Evolutionary conservation across 192 early-diverging fungal species (phyloP), one percentile per base, ranked within the genome.

Genomic region (Coemansia asiatica): DNA sequence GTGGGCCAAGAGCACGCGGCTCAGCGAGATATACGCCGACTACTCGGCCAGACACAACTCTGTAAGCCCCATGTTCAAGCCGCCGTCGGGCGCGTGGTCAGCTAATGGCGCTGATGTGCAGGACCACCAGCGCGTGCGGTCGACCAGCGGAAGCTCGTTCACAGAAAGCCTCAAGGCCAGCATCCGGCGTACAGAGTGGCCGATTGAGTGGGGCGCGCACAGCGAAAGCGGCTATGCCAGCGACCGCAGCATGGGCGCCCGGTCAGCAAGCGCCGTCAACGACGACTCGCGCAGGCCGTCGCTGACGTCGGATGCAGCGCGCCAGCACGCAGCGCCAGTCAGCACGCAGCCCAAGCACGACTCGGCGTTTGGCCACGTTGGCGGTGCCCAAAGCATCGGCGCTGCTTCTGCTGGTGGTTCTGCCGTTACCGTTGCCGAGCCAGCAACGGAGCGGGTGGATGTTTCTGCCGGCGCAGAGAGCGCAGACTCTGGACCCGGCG

Each of bases 1-100:
- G 1, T 81, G 79, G 79, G 74, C 64, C 31, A 82, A 82, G 46
- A 82, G 81, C 68, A 82, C 81, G 22, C 71, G 81, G 6, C 63
- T 82, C 36, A 82, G 81, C 75, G 81, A 82, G 33, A 82, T 82
- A 47, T 82, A 82, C 35, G 81, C 74, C 10, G 75, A 82, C 72
- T 82, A 82, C 53, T 78, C 81, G 16, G 81, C 75, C 36, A 61
- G 79, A n/a, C 79, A 81, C 64, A 81, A 81, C 60, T 74, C 71
- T 5, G 67, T 72, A 5, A 51, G 61, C 25, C 70, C 79, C 19
- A 73, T 75, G 74, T 76, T 76, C 48, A 75, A 72, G 62, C 53
- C 59, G 56, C 57, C 28, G 54, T n/a, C 56, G 22, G 55, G 54
- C 15, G 40, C 50, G 6, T 65, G 60, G 63, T 3, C 59, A 1